Percentiles rank a stretch among this genome's conserved stretches.
Evolutionary conservation across 1,284 basidiomycete species (phyloP).

Genomic region (Psilocybe mexicana): DNA sequence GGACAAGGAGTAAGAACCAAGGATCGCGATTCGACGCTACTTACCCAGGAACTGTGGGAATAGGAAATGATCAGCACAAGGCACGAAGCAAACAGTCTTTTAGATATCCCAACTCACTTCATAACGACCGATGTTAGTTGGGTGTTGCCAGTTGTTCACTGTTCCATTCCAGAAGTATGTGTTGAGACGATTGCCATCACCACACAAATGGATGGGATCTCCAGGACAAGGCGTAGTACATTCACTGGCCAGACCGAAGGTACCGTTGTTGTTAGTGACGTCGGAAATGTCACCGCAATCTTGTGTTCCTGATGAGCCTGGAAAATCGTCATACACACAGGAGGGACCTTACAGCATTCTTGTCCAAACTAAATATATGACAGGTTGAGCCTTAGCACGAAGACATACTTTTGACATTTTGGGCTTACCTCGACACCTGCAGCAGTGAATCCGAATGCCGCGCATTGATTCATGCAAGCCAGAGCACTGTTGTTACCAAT

Average conservation of each 20-base stretch:
- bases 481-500: conserved; percentile 61
- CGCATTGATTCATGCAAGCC: conserved; percentile 63
- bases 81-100: neutral
- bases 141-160: conserved; percentile 63
- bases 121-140: conserved; percentile 62
- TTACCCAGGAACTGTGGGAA: conserved; percentile 53
- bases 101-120: conserved; percentile 42
- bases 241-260: conserved; percentile 47
- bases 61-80: conserved; percentile 1
- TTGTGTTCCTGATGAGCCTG: conserved; percentile 25
- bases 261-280: conserved; percentile 43
- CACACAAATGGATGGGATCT: conserved; percentile 66
- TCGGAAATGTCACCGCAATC: conserved; percentile 70
- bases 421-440: conserved; percentile 55
- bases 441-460: conserved; percentile 63
- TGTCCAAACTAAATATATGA: conserved; percentile 36
- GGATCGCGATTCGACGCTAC: conserved; percentile 12
- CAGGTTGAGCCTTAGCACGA: neutral
- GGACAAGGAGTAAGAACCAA: neutral
- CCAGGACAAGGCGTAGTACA: conserved; percentile 66
- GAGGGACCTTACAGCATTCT: conserved; percentile 61
- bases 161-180: conserved; percentile 64
- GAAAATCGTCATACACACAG: neutral
- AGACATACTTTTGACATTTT: neutral
- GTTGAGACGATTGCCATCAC: conserved; percentile 47